Base-by-base conservation (phyloP, 805 yeast genomes). In the Cyberlindnera maritima region DNA sequence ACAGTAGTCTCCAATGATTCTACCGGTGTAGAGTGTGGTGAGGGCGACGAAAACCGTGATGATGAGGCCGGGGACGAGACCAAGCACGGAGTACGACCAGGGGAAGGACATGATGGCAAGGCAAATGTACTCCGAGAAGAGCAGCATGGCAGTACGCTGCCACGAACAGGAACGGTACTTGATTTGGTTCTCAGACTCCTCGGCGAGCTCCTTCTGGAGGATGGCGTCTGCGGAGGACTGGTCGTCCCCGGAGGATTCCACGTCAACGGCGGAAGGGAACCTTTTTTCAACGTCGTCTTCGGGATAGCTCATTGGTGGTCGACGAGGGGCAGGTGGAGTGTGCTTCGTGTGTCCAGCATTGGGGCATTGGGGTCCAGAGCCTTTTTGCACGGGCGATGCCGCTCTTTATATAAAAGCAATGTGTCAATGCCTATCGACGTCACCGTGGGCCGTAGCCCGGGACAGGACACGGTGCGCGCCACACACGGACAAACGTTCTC, bases 31-130 rank as follows among this genome's bases (percentile, higher is more conserved):
- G 26, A 76, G 63, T 20, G 75, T 79, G 6, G 77, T 71, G 19
- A 70, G 50, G 2, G 83, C 70, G 4, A 79, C 79, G 43, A 75
- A 74, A 1, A 71, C 70, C 0, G 84, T 80, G 41, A 79, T 56
- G 25, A 80, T 75, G 23, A 80, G 63, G 1, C 85, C 85, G 2
- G 83, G 82, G 2, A 79, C 75, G 9, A 80, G 61, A 0, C 85
- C 85, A 17, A 80, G 62, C 3, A 79, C 79, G 3, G 83, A 77
- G 54, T 76, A 80, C 11, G 82, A 76, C 83, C 83, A 78, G 0
- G 85, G 85, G 59, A 80, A 80, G n/a, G 82, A 76, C 80, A 80
- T 71, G 48, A 79, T 77, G 13, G 85, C 85, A 50, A 80, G 66
- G 54, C 83, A 80, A 28, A 79, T 77, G 59, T 80, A 80, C 59